A percentile compares a stretch with the other conserved stretches of the same genome.
Evolutionary conservation across 805 yeast genomes (phyloP).

Genomic region (Tanozyma kutaoensis): DNA sequence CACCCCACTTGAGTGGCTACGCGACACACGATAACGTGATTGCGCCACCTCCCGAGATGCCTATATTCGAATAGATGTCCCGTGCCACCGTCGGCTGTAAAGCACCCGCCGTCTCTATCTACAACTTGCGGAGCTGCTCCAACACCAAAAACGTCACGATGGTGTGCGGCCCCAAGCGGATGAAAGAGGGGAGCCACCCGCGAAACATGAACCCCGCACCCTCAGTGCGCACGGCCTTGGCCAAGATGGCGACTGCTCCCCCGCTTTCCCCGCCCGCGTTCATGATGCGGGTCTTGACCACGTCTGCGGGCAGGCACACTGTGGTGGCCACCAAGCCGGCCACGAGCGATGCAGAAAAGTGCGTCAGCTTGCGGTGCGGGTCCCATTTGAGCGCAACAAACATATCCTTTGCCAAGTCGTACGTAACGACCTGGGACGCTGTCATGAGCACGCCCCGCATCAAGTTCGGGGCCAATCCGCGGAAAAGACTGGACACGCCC

Average conservation of each 20-base stretch:
- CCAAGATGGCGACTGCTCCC: slow-evolving; percentile 38
- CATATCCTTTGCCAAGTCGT: slow-evolving; percentile 57
- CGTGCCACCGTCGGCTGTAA: too few relatives aligned
- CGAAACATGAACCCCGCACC: slow-evolving; percentile 75
- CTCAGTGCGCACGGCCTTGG: slow-evolving; percentile 46
- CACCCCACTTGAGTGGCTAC: too few relatives aligned
- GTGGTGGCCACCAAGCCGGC: slow-evolving; percentile 89
- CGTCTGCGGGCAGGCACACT: slow-evolving; percentile 88
- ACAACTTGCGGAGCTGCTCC: slow-evolving; percentile 44
- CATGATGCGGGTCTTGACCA: slow-evolving; percentile 81
- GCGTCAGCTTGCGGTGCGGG: slow-evolving; percentile 53
- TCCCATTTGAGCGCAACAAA: slow-evolving; percentile 42
- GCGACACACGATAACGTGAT: too few relatives aligned
- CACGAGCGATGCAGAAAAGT: slow-evolving; percentile 62
- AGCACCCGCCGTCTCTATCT: too few relatives aligned
- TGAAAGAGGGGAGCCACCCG: slow-evolving; percentile 85
- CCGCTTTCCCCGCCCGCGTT: slow-evolving; percentile 32
- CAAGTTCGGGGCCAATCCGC: slow-evolving; percentile 70
- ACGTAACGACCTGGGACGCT: slow-evolving; percentile 81
- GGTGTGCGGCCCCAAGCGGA: slow-evolving; percentile 76
- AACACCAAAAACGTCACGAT: slow-evolving; percentile 56
- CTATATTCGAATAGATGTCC: too few relatives aligned
- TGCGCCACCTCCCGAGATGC: too few relatives aligned
- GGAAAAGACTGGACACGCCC: slow-evolving; percentile 42
- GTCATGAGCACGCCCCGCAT: slow-evolving; percentile 81